A percentile compares a stretch with the other conserved stretches of the same genome.
phyloP scores from a whole-genome alignment of 257 asterid species.

The Apocynum venetum region DNA sequence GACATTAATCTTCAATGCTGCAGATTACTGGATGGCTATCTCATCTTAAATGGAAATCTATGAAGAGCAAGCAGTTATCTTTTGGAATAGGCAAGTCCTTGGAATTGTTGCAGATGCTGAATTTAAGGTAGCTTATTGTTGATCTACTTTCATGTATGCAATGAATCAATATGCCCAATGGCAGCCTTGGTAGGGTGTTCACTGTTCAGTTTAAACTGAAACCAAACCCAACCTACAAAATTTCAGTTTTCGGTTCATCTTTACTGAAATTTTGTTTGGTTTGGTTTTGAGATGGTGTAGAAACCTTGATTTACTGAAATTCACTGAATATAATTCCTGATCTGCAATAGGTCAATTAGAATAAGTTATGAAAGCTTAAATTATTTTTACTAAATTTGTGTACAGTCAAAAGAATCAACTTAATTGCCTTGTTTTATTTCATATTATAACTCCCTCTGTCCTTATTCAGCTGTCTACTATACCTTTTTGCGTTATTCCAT shows the following conservation, averaged over 20 bases:
- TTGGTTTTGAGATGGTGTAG: no score
- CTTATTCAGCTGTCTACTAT: no score
- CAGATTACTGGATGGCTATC: slow-evolving; percentile 85
- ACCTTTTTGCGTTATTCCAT: no score
- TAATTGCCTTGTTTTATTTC: no score
- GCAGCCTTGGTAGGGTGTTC: background rate
- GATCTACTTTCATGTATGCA: background rate
- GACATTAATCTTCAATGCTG: slow-evolving; percentile 21
- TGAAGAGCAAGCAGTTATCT: slow-evolving; percentile 29
- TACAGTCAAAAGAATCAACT: background rate
- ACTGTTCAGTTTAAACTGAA: no score
- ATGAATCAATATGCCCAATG: background rate
- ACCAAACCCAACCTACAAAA: no score
- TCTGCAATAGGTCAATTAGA: background rate
- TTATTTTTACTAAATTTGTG: background rate
- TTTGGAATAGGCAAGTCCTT: slow-evolving; percentile 49
- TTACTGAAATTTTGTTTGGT: no score
- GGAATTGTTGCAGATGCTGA: slow-evolving; percentile 59
- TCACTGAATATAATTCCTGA: no score
- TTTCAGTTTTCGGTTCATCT: no score
- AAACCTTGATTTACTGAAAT: no score
- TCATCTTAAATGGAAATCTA: slow-evolving; percentile 47
- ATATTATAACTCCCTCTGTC: no score
- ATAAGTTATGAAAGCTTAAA: background rate
- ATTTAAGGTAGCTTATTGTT: slow-evolving; percentile 56